Evolutionary conservation across 2,329 filamentous ascomycete species (phyloP).

Genomic region (Pseudopyricularia javanii): DNA sequence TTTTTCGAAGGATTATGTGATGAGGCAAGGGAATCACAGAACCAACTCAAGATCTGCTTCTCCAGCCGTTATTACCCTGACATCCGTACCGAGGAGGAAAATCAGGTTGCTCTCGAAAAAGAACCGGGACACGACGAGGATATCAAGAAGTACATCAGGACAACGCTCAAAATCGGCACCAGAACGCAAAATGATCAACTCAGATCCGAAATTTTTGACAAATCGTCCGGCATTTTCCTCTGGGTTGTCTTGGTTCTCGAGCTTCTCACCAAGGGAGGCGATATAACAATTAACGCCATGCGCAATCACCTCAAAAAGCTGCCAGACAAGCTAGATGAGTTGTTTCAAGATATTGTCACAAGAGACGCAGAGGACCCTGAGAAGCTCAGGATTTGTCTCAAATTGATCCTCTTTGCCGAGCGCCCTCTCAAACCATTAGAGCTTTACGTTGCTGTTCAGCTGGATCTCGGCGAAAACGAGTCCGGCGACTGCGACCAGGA

Average conservation of each 20-base stretch:
- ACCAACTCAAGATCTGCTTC: slow-evolving; percentile 23
- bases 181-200: slow-evolving; percentile 8
- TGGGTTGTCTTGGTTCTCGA: slow-evolving; percentile 27
- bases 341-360: slow-evolving; percentile 39
- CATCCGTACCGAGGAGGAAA: slow-evolving; percentile 18
- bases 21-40: slow-evolving; percentile 4
- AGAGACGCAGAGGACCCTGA: slow-evolving; percentile 29
- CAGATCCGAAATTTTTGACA: slow-evolving; percentile 16
- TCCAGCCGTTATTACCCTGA: slow-evolving; percentile 35
- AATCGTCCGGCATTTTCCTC: slow-evolving; percentile 28
- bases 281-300: slow-evolving; percentile 14
- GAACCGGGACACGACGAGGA: slow-evolving; percentile 22
- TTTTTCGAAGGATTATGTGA: slow-evolving; percentile 27
- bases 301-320: slow-evolving; percentile 18
- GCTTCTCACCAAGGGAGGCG: slow-evolving; percentile 21
- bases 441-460: slow-evolving; percentile 28
- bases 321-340: slow-evolving; percentile 24
- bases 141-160: slow-evolving; percentile 18
- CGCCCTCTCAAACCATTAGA: slow-evolving; percentile 27
- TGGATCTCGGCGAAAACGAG: slow-evolving; percentile 1
- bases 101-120: slow-evolving; percentile 19
- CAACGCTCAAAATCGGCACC: slow-evolving; percentile 13
- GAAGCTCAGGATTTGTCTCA: slow-evolving; percentile 30
- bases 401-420: slow-evolving; percentile 39
- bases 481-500: slow-evolving; percentile 9